Conservation (phyloP, 2,329 filamentous ascomycete genomes). For the Cladosporium sp. region DNA sequence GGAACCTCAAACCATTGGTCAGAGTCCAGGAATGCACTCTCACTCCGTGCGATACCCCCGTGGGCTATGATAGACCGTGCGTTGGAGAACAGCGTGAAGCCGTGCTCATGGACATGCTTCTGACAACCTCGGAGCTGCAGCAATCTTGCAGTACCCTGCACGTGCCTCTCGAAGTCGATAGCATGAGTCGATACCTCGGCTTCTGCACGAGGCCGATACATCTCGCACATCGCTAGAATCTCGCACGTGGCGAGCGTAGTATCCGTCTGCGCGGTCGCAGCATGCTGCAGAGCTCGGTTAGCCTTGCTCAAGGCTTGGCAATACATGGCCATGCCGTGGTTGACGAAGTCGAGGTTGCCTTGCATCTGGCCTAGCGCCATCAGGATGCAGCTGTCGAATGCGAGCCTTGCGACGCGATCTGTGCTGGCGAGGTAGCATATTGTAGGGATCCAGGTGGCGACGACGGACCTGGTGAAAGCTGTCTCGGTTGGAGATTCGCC, state of each 20-base stretch:
- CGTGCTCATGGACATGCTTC: neutral
- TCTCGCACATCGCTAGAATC: neutral
- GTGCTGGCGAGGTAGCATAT: neutral
- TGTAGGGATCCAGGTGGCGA: neutral
- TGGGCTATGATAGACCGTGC: neutral
- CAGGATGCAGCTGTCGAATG: constrained; percentile 1
- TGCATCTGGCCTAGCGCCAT: neutral
- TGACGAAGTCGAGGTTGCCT: neutral
- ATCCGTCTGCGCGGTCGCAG: constrained; percentile 6
- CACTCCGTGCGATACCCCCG: neutral
- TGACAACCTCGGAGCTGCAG: neutral
- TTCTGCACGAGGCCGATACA: neutral
- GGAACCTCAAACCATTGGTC: neutral
- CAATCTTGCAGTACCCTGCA: neutral
- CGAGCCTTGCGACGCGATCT: neutral
- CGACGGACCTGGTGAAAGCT: neutral
- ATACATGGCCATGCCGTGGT: neutral
- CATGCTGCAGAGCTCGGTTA: neutral
- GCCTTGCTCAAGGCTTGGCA: neutral
- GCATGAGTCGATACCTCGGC: neutral
- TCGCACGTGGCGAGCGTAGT: neutral
- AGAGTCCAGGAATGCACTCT: neutral
- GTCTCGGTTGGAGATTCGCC: neutral
- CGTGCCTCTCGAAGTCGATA: neutral
- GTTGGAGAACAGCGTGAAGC: neutral